A percentile compares a stretch with the other conserved stretches of the same genome.
Evolutionary conservation across 2,329 filamentous ascomycete genomes (phyloP).

Genomic region (Exophiala bonariae): DNA sequence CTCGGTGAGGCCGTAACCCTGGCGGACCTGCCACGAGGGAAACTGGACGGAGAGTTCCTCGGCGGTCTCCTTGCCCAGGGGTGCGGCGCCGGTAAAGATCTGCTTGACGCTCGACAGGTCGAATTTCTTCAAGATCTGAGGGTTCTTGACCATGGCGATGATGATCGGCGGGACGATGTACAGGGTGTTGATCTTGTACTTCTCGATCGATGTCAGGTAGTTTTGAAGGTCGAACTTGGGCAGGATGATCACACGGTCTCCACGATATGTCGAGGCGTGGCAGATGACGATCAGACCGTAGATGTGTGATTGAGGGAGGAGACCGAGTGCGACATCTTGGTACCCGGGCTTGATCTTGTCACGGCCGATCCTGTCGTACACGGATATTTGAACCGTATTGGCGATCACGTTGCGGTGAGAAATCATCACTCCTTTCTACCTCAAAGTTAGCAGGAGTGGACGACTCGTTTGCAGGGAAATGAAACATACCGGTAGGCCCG

Average conservation of each 20-base stretch:
- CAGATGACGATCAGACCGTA: slow-evolving; percentile 73
- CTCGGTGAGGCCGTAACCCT: slow-evolving; percentile 80
- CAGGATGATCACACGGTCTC: slow-evolving; percentile 71
- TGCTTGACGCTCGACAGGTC: slow-evolving; percentile 67
- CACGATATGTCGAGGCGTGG: slow-evolving; percentile 65
- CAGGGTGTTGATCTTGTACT: slow-evolving; percentile 66
- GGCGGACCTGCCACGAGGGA: slow-evolving; percentile 65
- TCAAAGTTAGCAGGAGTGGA: slow-evolving; percentile 3
- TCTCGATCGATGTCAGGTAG: slow-evolving; percentile 66
- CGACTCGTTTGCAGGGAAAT: slow-evolving; percentile 19
- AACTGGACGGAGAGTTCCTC: slow-evolving; percentile 62
- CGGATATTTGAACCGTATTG: slow-evolving; percentile 51
- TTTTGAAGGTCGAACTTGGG: slow-evolving; percentile 72
- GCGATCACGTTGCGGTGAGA: slow-evolving; percentile 73
- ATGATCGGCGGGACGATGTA: slow-evolving; percentile 79
- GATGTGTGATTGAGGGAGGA: slow-evolving; percentile 80
- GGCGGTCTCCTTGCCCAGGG: slow-evolving; percentile 71
- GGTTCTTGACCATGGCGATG: slow-evolving; percentile 69
- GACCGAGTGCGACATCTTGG: slow-evolving; percentile 60
- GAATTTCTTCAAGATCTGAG: slow-evolving; percentile 61
- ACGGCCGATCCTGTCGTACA: slow-evolving; percentile 49
- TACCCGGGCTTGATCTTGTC: slow-evolving; percentile 43
- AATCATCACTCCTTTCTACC: slow-evolving; percentile 73
- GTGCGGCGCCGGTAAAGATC: slow-evolving; percentile 75
- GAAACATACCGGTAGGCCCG: slow-evolving; percentile 66